A percentile compares a stretch with the other conserved stretches of the same genome.
phyloP scores from a whole-genome alignment of 2,329 filamentous ascomycete species.

The Aspergillus fischeri region DNA sequence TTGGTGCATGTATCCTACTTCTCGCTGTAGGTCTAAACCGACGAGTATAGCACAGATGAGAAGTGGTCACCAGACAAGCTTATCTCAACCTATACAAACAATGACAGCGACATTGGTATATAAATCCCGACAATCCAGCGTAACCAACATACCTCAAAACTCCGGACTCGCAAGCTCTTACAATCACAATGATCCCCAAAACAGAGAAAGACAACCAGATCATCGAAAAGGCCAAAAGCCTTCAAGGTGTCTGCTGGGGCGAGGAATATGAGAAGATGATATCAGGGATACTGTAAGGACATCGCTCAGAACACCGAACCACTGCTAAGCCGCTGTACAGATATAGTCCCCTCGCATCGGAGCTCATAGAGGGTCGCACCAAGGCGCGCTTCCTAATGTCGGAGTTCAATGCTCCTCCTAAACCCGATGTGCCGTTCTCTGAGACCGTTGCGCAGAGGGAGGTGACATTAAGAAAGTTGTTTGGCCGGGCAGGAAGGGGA shows the following conservation, averaged over 20 bases:
- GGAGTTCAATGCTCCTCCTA: not conserved
- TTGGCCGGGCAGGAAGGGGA: not conserved
- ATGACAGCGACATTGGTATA: not conserved
- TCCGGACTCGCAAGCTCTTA: not conserved
- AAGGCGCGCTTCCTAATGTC: not conserved
- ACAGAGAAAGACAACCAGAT: not conserved
- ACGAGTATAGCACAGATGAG: not conserved
- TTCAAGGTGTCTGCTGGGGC: not conserved
- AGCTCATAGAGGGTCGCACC: not conserved
- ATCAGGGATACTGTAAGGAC: slow-evolving; percentile 12
- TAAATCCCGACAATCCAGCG: not conserved
- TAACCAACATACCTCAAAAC: not conserved
- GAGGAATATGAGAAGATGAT: not conserved
- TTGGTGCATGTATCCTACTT: not conserved
- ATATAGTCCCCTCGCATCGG: not conserved
- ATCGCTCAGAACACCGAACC: not conserved
- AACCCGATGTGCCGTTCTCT: not conserved
- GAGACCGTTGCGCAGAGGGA: not conserved
- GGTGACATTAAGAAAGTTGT: not conserved
- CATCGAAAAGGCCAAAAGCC: not conserved
- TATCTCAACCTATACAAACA: not conserved
- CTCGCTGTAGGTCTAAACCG: not conserved
- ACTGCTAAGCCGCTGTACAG: not conserved
- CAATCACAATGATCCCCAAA: not conserved
- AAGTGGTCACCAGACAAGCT: not conserved